Evolutionary conservation across 2,329 filamentous ascomycete genomes (phyloP), one percentile per base, ranked within the genome.

Genomic region (Phialophora chinensis): DNA sequence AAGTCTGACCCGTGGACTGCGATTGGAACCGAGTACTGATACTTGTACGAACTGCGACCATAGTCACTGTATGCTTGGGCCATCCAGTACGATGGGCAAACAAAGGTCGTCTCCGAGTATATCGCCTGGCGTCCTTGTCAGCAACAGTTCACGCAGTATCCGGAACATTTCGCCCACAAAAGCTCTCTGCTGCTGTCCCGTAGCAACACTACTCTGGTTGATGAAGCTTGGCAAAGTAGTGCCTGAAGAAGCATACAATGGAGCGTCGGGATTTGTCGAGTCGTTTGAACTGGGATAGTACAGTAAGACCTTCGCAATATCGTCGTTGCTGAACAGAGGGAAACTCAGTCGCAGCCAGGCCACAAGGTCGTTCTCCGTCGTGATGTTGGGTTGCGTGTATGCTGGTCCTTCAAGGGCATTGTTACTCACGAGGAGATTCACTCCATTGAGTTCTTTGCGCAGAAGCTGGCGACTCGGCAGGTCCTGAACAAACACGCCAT

Each of bases 41-140:
- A 87, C 0, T 80, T 78, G 73, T 84, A 85, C 0, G 83, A 83
- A 4, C 58, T 65, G 81, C 63, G 87, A 75, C 85, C 84, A 31
- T 81, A 69, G 67, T 84, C 83, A 20, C 76, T 70, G 75, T 79
- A 85, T 3, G 82, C 85, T 12, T 78, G 79, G 68, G 82, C 80
- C 31, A 87, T 77, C 72, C 82, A 87, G 74, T 87, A 86, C 0
- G 82, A 80, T 0, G 85, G 82, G 72, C 86, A 88, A 52, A 83
- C 78, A 66, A 87, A 87, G 1, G 83, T 84, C 0, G 81, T 78
- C 73, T 88, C 86, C 50, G 81, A 84, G 68, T 83, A 84, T 56
- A 87, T 81, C 71, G 86, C 84, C 54, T 74, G 66, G 10, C 1
- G 10, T 54, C 31, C 23, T 35, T 3, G 44, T 68, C 42, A 63